Evolutionary conservation across 2,329 filamentous ascomycete genomes (phyloP).

Genomic region (Trematosphaeria pertusa): DNA sequence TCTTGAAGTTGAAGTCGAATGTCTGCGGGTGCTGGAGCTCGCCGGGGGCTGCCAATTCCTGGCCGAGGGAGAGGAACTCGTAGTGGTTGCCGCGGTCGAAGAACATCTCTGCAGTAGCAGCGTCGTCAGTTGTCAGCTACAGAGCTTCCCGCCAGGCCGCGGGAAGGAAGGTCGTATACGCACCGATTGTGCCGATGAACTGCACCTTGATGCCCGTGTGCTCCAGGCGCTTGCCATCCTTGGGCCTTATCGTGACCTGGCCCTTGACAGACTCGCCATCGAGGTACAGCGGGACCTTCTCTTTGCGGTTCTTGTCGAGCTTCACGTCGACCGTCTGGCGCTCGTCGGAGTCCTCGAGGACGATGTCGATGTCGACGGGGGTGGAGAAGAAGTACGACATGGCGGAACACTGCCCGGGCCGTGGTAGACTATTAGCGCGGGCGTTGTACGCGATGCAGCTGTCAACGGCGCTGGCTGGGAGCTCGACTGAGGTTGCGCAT

Average conservation of each 20-base stretch:
- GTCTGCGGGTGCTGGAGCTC: slow-evolving; percentile 99
- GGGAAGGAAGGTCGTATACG: slow-evolving; percentile 24
- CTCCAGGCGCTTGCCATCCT: slow-evolving; percentile 97
- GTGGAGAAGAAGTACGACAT: slow-evolving; percentile 98
- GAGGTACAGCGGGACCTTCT: slow-evolving; percentile 96
- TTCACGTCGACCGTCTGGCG: slow-evolving; percentile 96
- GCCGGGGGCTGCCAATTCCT: slow-evolving; percentile 94
- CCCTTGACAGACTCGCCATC: slow-evolving; percentile 99
- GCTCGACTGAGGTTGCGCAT: slow-evolving; percentile 21
- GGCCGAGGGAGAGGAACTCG: slow-evolving; percentile 96
- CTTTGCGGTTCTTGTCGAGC: slow-evolving; percentile 95
- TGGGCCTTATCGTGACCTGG: slow-evolving; percentile 90
- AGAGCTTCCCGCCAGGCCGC: too few species aligned
- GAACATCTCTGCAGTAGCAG: slow-evolving; percentile 81
- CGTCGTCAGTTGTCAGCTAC: slow-evolving; percentile 29
- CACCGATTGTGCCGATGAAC: slow-evolving; percentile 97
- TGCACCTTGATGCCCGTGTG: slow-evolving; percentile 99
- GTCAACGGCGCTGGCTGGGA: slow-evolving; percentile 23
- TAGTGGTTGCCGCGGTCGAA: slow-evolving; percentile 99
- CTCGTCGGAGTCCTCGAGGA: slow-evolving; percentile 93
- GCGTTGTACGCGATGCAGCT: slow-evolving; percentile 22
- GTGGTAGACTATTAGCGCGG: slow-evolving; percentile 10
- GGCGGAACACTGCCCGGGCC: slow-evolving; percentile 19
- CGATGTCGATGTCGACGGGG: slow-evolving; percentile 97
- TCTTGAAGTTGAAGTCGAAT: slow-evolving; percentile 99